Evolutionary conservation across 345 rosid genomes (phyloP).

Genomic region (Rubroshorea leprosula): DNA sequence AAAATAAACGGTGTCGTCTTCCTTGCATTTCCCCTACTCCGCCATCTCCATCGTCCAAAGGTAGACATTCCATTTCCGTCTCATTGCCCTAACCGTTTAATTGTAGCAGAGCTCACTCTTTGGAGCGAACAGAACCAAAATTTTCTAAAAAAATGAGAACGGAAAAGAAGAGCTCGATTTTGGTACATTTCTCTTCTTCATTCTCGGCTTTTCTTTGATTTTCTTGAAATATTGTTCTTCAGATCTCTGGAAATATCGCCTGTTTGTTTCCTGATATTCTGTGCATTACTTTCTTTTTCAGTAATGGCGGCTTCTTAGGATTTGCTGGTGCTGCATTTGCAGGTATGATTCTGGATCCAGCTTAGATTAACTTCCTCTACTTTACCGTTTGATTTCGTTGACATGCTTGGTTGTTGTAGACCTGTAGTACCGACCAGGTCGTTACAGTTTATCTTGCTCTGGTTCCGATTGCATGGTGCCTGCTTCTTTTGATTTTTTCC

Average conservation of each 20-base stretch:
- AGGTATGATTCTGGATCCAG: slow-evolving; percentile 14
- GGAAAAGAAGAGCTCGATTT: background rate
- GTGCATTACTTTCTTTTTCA: slow-evolving; percentile 14
- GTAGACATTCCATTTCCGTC: background rate
- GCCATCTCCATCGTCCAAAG: background rate
- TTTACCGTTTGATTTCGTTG: background rate
- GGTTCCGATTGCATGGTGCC: background rate
- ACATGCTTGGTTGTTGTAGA: background rate
- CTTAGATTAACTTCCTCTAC: background rate
- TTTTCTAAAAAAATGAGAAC: background rate
- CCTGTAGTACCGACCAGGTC: background rate
- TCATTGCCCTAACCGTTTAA: background rate
- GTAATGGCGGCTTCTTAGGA: slow-evolving; percentile 11
- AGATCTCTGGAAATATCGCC: slow-evolving; percentile 17
- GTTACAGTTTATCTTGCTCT: background rate
- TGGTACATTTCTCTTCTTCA: background rate
- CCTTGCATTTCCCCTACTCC: background rate
- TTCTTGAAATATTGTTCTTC: background rate
- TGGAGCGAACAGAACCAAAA: background rate
- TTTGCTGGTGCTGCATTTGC: slow-evolving; percentile 11
- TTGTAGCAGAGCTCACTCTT: background rate
- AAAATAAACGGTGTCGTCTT: background rate
- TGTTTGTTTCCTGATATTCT: background rate
- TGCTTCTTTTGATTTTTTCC: too few species aligned
- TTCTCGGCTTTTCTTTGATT: background rate